Evolutionary conservation across 116 monocot genomes (phyloP).

Genomic region (Papilionanthe hybrid): DNA sequence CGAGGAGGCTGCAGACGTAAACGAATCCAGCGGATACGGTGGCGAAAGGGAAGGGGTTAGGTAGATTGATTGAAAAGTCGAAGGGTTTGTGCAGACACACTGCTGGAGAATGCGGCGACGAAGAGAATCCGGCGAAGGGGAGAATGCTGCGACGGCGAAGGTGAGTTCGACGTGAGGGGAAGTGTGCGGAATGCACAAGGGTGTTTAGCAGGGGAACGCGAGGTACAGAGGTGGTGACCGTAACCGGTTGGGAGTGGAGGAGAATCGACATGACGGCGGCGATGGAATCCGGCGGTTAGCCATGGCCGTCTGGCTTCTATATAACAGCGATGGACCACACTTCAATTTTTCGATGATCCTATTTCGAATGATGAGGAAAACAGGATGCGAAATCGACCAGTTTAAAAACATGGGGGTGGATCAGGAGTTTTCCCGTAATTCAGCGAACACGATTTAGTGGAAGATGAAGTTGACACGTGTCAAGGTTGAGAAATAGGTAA

Average conservation of each 20-base stretch:
- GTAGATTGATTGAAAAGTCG: neutral
- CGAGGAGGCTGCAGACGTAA: conserved; percentile 15
- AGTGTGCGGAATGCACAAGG: neutral
- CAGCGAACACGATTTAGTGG: neutral
- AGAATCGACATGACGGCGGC: conserved; percentile 9
- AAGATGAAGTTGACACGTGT: neutral
- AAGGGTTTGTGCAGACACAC: neutral
- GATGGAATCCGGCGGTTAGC: neutral
- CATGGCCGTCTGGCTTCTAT: neutral
- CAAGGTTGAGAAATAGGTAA: too few relatives aligned
- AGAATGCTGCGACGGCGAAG: neutral
- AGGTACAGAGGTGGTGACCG: neutral
- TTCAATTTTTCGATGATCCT: neutral
- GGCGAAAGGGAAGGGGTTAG: conserved; percentile 5
- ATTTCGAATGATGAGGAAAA: neutral
- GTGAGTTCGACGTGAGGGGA: neutral
- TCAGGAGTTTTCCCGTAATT: neutral
- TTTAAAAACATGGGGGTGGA: neutral
- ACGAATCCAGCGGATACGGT: conserved; percentile 16
- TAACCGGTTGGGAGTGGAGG: neutral
- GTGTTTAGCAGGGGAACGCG: neutral
- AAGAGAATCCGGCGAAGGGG: neutral
- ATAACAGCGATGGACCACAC: neutral
- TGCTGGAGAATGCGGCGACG: neutral
- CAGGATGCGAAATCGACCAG: neutral